phyloP scores from a whole-genome alignment of 768 basidiomycete species.

The Suillus variegatus region DNA sequence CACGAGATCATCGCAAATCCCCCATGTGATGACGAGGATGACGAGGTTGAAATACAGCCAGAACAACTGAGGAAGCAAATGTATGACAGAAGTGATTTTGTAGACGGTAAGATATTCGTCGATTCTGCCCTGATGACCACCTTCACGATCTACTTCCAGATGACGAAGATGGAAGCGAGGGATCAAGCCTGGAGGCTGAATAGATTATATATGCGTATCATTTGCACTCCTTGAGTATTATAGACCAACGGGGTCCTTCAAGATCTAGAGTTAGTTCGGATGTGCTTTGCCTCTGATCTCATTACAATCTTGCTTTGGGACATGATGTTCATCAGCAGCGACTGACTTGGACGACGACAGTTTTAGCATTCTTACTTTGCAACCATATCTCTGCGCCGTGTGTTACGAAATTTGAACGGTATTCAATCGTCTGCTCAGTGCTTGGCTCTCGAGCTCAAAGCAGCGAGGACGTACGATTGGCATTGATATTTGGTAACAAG shows the following conservation, averaged over 20 bases:
- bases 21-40: neutral
- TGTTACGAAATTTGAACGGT: neutral
- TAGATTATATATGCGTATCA: neutral
- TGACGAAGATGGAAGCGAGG: neutral
- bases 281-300: neutral
- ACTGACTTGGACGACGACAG: neutral
- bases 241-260: neutral
- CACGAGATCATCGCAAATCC: neutral
- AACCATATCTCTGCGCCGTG: neutral
- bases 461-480: neutral
- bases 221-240: neutral
- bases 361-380: neutral
- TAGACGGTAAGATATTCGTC: neutral
- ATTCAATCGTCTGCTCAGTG: neutral
- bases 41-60: neutral
- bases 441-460: neutral
- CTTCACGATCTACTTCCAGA: neutral
- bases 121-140: neutral
- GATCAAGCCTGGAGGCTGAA: neutral
- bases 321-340: neutral
- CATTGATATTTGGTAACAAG: neutral
- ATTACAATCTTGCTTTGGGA: neutral
- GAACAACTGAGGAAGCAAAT: slow-evolving; percentile 1
- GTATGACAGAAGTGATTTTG: neutral
- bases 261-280: neutral